phyloP scores from a whole-genome alignment of 768 basidiomycete genomes.

The Pisolithus tinctorius region DNA sequence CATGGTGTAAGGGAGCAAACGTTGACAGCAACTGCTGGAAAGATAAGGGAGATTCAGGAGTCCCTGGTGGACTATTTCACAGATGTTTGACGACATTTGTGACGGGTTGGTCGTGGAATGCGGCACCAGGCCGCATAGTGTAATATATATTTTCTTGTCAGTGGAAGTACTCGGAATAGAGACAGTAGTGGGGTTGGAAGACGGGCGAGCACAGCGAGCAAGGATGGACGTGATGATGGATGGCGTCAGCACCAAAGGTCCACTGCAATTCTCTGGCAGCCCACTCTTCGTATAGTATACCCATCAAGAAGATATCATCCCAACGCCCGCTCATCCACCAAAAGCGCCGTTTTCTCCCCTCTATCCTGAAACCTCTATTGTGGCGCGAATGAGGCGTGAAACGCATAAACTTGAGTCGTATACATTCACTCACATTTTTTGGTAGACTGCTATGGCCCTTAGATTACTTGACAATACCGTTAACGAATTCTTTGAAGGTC shows the following conservation, averaged over 20 bases:
- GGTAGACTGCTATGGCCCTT: conserved; percentile 34
- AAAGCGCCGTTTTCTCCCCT: conserved; percentile 31
- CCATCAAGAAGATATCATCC: conserved; percentile 35
- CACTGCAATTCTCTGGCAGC: conserved; percentile 16
- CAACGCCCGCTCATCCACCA: conserved; percentile 32
- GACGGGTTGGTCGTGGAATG: no score
- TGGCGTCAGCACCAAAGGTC: background rate
- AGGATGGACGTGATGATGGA: background rate
- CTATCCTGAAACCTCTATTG: conserved; percentile 34
- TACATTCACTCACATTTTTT: conserved; percentile 32
- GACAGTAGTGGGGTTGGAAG: background rate
- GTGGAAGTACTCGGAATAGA: no score
- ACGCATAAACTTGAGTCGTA: background rate
- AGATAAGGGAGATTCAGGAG: conserved; percentile 41
- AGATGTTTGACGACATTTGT: conserved; percentile 27
- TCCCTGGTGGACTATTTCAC: conserved; percentile 41
- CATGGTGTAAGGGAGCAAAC: conserved; percentile 39
- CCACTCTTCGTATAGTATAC: conserved; percentile 36
- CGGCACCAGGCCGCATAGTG: no score
- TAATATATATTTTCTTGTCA: no score
- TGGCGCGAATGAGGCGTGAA: background rate
- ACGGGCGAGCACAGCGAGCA: background rate
- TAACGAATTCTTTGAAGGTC: conserved; percentile 36
- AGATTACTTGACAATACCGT: conserved; percentile 33
- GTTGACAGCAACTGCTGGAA: conserved; percentile 34